Evolutionary conservation across 805 yeast genomes (phyloP), one percentile per base, ranked within the genome.

Genomic region (Candida succiphila): DNA sequence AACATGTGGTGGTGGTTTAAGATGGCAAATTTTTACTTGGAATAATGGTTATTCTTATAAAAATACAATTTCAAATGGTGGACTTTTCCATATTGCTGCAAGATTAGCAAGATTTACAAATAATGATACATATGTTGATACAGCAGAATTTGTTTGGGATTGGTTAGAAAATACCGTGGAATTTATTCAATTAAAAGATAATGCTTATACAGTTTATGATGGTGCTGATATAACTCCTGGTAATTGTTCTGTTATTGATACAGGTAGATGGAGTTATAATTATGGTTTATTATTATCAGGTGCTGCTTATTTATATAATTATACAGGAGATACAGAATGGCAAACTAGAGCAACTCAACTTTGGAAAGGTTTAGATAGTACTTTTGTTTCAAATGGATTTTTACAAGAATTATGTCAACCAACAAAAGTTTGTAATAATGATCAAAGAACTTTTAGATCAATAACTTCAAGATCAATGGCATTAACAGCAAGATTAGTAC

Each of bases 11-110:
- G 95, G 95, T 33, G 95, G 95, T 2, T 64, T 85, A 37, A 72
- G 95, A 59, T 85, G 95, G 95, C 95, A 85, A 63, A 86, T 85
- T 43, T 86, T 81, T 60, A 69, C 79, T 34, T 85, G 87, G 86
- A 86, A 86, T 55, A 65, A 83, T 7, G 95, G 95, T 39, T 85
- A 84, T 55, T 76, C 80, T 54, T 85, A 85, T 59, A 85, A 85
- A 55, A 86, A 86, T 60, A 61, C 88, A n/a, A 82, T 85, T 43
- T 71, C 92, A n/a, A 85, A 84, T 54, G 94, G 94, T 3, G 74
- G 83, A 43, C 57, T 86, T 34, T 84, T 86, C 68, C 76, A 79
- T 43, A 59, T 85, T 27, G 88, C 85, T 17, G 92, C 94, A 3
- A 69, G 95, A 42, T 68, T 85, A 44, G 89, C 88, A 2, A 69